Base-by-base conservation (phyloP, 768 basidiomycete genomes). In the Myochromella boudieri region DNA sequence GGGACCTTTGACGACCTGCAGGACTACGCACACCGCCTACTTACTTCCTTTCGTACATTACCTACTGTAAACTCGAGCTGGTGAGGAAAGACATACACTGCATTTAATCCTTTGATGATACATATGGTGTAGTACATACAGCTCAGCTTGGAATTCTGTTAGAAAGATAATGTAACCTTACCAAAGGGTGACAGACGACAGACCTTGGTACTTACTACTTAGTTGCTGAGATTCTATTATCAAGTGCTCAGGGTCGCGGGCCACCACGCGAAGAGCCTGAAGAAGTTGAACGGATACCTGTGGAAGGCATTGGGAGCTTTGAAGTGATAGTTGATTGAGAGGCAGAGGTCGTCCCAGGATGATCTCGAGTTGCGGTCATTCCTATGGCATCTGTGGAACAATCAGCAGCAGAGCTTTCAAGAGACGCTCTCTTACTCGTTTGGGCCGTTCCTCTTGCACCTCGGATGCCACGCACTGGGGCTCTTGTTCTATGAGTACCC, bases 401-500 rank as follows among this genome's bases (percentile, higher is more conserved):
- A 28, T 17, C 7, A 44, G 17, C 8, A 39, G 28, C 24, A 20
- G n/a, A 15, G 21, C 4, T 32, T 27, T 20, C 5, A 17, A 2
- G 29, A 20, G 15, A 20, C 12, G 44, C 25, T 52, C 58, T 77
- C 77, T 70, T 58, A 64, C 57, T 51, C 65, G 69, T 22, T 69
- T 52, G 1, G 55, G 55, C 11, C n/a, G n/a, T n/a, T n/a, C n/a
- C n/a, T n/a, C n/a, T n/a, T n/a, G n/a, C n/a, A n/a, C 68, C 71
- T 55, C 74, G 69, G 51, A 68, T 62, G 28, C 74, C 79, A 48
- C 81, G 77, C 70, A 76, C 71, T 10, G 80, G 85, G 1, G 81
- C 84, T 34, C 82, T 74, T 4, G 82, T 91, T 3, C 86, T 88
- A 44, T 85, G 76, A 24, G 87, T 82, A 6, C 87, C 88, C 57